These are phyloP conservation scores for Trichosporon faecale DNA, from an alignment of 1,284 basidiomycete species.

Conservation along the genomic window DNA sequence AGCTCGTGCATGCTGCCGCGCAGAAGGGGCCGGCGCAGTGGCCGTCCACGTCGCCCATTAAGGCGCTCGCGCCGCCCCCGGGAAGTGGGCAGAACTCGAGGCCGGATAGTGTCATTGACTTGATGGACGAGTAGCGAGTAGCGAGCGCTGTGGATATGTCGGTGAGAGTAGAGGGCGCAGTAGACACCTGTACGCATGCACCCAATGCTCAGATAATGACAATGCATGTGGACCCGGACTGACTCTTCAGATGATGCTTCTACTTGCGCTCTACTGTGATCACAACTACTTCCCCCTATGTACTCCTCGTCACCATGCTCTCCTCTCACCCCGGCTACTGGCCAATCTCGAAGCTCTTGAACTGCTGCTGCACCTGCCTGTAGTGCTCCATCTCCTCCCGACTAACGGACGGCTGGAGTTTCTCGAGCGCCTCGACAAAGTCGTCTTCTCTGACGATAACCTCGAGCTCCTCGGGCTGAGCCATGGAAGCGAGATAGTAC, in stretches of 20 bases:
- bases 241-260: background rate
- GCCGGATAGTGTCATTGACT: background rate
- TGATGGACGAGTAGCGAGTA: background rate
- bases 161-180: no score
- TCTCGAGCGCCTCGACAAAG: constrained; percentile 70
- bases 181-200: background rate
- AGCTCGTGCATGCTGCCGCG: background rate
- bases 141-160: no score
- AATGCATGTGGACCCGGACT: background rate
- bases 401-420: constrained; percentile 83
- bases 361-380: constrained; percentile 66
- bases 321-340: background rate
- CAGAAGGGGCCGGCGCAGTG: background rate
- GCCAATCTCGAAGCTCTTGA: constrained; percentile 52
- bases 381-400: constrained; percentile 88
- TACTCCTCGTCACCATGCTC: background rate
- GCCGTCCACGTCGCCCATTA: background rate
- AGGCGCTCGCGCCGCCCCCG: constrained; percentile 3
- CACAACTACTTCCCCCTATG: no score
- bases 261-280: background rate
- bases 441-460: constrained; percentile 69
- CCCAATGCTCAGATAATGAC: background rate
- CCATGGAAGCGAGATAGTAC: constrained; percentile 87
- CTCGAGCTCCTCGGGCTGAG: constrained; percentile 66
- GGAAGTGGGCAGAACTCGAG: background rate